phyloP scores from a whole-genome alignment of 1,284 basidiomycete genomes.

The Trichosporon asahii region DNA sequence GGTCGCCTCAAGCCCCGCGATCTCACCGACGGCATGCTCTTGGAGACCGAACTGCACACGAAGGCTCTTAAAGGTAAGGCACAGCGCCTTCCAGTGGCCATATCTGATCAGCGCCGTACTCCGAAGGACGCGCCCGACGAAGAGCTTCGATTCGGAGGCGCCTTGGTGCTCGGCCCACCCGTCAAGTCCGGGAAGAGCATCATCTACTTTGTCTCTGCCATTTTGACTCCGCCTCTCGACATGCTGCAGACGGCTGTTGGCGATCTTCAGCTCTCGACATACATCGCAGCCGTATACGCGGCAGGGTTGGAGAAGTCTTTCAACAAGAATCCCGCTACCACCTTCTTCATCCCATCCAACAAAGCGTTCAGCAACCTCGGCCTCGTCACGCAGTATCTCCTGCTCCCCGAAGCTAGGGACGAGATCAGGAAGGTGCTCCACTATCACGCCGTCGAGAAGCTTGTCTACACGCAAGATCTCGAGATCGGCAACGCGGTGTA shows the following conservation, averaged over 20 bases:
- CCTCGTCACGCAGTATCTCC: constrained; percentile 80
- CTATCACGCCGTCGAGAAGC: constrained; percentile 75
- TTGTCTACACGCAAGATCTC: constrained; percentile 65
- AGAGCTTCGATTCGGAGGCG: constrained; percentile 78
- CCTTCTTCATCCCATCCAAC: constrained; percentile 85
- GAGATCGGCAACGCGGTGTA: constrained; percentile 39
- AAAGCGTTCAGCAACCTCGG: constrained; percentile 82
- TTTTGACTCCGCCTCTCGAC: constrained; percentile 76
- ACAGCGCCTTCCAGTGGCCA: constrained; percentile 72
- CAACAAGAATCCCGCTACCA: constrained; percentile 66
- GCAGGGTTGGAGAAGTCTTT: constrained; percentile 70
- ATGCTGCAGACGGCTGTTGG: constrained; percentile 78
- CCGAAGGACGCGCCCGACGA: constrained; percentile 52
- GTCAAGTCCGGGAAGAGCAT: constrained; percentile 64
- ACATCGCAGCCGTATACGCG: constrained; percentile 83
- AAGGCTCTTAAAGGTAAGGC: constrained; percentile 62
- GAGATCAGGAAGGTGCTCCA: constrained; percentile 78
- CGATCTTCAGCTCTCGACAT: constrained; percentile 76
- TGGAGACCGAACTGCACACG: constrained; percentile 73
- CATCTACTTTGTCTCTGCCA: constrained; percentile 84
- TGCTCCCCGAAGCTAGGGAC: constrained; percentile 63
- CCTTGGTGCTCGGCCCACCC: constrained; percentile 70
- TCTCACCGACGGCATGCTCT: constrained; percentile 67
- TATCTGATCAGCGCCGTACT: constrained; percentile 47
- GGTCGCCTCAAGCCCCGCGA: constrained; percentile 68